phyloP scores from a whole-genome alignment of 1,284 basidiomycete genomes.

The Leccinum pallidistipes region DNA sequence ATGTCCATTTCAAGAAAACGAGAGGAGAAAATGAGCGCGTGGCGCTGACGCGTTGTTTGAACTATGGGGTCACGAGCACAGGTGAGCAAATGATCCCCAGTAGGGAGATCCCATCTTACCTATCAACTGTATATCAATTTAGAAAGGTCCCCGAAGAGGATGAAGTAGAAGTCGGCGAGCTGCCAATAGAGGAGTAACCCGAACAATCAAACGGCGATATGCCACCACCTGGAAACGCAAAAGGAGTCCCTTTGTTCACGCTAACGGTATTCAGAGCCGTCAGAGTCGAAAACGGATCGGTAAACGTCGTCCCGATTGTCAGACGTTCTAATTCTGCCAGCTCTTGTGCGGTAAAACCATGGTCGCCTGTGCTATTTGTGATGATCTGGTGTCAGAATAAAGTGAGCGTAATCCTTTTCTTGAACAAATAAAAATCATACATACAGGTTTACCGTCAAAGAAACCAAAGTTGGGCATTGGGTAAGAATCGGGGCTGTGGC shows the following conservation, averaged over 20 bases:
- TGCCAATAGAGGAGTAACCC: conserved; percentile 6
- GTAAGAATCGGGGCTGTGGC: conserved; percentile 6
- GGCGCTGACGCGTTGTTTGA: no score
- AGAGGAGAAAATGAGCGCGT: background rate
- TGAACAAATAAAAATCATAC: background rate
- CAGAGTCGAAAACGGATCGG: conserved; percentile 21
- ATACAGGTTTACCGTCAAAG: conserved; percentile 19
- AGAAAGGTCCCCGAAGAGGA: conserved; percentile 16
- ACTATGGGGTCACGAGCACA: background rate
- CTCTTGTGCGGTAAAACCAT: conserved; percentile 13
- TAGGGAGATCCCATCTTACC: background rate
- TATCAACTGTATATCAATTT: conserved; percentile 1
- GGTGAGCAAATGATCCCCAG: background rate
- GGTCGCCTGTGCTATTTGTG: conserved; percentile 4
- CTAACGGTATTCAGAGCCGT: background rate
- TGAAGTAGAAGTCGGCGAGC: conserved; percentile 14
- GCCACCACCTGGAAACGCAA: background rate
- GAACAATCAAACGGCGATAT: conserved; percentile 22
- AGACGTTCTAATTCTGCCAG: conserved; percentile 20
- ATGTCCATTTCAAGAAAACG: background rate
- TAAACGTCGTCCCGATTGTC: conserved; percentile 17
- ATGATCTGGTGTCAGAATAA: background rate
- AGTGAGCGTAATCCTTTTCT: conserved; percentile 1
- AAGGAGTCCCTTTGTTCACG: background rate
- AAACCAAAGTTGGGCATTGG: conserved; percentile 2